phyloP scores from a whole-genome alignment of 179 eudicot species.

The Spinacia oleracea region DNA sequence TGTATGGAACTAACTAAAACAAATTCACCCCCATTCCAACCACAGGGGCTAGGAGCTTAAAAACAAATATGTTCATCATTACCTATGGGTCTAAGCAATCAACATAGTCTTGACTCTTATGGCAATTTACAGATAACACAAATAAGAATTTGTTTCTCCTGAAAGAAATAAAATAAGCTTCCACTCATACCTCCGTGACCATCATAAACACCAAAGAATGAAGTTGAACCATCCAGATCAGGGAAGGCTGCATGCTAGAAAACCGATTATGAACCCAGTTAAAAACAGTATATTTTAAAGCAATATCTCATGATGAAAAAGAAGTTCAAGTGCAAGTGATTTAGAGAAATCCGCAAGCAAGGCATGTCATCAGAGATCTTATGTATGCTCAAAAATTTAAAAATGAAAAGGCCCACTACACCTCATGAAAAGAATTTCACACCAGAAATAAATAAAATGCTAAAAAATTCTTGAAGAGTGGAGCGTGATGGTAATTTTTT shows the following conservation, averaged over 20 bases:
- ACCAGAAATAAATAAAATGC: neutral
- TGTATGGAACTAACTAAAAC: neutral
- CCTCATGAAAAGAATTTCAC: neutral
- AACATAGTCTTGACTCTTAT: too few relatives aligned
- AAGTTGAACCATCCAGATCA: conserved; percentile 78
- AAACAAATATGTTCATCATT: neutral
- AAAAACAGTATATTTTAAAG: conserved; percentile 13
- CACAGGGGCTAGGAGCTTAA: neutral
- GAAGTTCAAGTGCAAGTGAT: neutral
- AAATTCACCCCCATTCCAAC: neutral
- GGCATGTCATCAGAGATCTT: neutral
- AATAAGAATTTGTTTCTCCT: conserved; percentile 5
- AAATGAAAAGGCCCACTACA: neutral
- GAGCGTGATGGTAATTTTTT: neutral
- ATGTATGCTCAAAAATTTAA: neutral
- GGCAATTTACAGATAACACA: neutral
- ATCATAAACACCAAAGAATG: conserved; percentile 98
- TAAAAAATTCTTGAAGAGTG: conserved; percentile 1
- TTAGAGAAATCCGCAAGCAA: conserved; percentile 6
- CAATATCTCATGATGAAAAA: conserved; percentile 9
- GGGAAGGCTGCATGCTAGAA: conserved; percentile 87
- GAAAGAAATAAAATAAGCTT: conserved; percentile 17
- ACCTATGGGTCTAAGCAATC: neutral
- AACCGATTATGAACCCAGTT: conserved; percentile 15
- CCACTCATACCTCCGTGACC: conserved; percentile 89